Base-by-base conservation (phyloP, 2,329 filamentous ascomycete species). In the Neospermospora avenae region DNA sequence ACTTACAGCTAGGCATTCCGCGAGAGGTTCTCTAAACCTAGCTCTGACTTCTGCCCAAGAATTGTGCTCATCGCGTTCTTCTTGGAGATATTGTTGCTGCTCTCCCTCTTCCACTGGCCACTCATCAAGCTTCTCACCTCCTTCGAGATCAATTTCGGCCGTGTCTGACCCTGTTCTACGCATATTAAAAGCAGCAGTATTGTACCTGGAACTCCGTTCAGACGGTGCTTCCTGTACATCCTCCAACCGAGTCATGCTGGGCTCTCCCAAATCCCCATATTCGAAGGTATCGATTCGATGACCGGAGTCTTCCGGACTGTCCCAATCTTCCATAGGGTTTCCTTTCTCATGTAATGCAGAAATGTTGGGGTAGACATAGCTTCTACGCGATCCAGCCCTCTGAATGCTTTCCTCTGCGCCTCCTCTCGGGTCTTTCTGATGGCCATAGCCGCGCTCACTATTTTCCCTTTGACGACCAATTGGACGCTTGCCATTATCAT, bases 1-100 rank as follows among this genome's bases (percentile, higher is more conserved):
- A 54, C 65, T 71, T 31, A 80, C 80, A 3, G 76, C 80, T 3
- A 84, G 74, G 1, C 79, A 75, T 63, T 84, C 81, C 1, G 81
- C 81, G 1, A 83, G 72, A 28, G 80, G 78, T 66, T 84, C 81
- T 11, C 80, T 77, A 65, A 81, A 78, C 37, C 57, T 56, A 14
- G 68, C 34, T 22, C 81, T 76, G 24, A 83, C 75, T 18, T 78
- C 73, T 34, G 78, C 75, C 80, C 81, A 77, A 2, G 68, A 60
- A 57, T 71, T 68, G 51, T 70, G 67, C 7, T 68, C 61, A 45
- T 70, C 65, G n/a, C 69, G 67, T 22, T 62, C 63, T 20, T 64
- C 61, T 1, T 58, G 57, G 20, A 67, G 66, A 52, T 70, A 68
- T 1, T 66, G 59, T 34, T 64, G 58, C 22, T 62, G 8, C 66